phyloP scores from a whole-genome alignment of 495 filamentous ascomycete genomes.

The Hyphodiscus hymeniophilus region DNA sequence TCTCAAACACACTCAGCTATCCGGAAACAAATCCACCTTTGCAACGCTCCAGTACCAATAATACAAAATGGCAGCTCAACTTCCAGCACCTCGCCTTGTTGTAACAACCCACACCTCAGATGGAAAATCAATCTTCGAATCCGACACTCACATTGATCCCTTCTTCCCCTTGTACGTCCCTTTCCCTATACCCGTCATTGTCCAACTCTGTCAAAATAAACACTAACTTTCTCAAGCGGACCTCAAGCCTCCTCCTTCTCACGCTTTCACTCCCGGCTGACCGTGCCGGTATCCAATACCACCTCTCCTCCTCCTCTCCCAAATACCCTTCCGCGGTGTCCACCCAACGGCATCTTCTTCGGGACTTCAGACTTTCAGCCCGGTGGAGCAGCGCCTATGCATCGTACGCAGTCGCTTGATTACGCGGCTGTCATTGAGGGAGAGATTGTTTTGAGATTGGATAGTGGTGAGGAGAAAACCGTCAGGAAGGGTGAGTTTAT shows the following conservation, averaged over 20 bases:
- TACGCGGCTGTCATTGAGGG: conserved; percentile 28
- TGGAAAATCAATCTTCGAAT: conserved; percentile 27
- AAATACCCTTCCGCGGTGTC: conserved; percentile 21
- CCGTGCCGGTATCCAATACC: conserved; percentile 27
- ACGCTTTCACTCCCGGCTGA: conserved; percentile 20
- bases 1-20: no score
- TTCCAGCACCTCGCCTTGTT: conserved; percentile 24
- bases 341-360: conserved; percentile 23
- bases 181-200: no score
- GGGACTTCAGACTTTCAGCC: conserved; percentile 21
- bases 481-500: conserved; percentile 27
- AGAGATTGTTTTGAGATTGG: conserved; percentile 28
- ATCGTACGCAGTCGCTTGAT: conserved; percentile 29
- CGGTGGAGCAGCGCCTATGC: conserved; percentile 23
- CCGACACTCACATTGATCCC: conserved; percentile 20
- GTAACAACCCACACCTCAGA: conserved; percentile 26
- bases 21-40: no score
- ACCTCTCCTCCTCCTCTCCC: conserved; percentile 6
- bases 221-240: conserved; percentile 5
- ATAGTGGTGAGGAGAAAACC: conserved; percentile 28
- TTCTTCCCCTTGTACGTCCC: conserved; percentile 24
- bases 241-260: conserved; percentile 19
- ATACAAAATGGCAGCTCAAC: conserved; percentile 5
- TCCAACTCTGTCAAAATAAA: no score
- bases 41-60: not conserved